Base-by-base conservation (phyloP, 2,329 filamentous ascomycete genomes). In the Aspergillus jensenii region DNA sequence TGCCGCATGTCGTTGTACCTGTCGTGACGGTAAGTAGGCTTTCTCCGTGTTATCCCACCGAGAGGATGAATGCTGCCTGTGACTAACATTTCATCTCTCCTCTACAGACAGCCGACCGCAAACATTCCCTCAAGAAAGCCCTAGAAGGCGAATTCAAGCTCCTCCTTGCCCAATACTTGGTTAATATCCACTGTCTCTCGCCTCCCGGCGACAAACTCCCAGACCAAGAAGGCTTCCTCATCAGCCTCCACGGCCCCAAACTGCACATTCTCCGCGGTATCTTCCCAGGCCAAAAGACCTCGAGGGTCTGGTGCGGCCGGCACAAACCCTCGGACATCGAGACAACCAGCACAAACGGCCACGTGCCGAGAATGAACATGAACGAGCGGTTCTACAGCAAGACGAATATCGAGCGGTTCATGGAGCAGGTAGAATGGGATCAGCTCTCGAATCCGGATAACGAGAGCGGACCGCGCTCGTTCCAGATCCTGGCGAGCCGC, bases 211-310 rank as follows among this genome's bases (percentile, higher is more conserved):
- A 71, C 59, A 65, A 67, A 21, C 19, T 71, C 9, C 69, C 69
- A 0, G 66, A 69, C 56, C 70, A 72, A 60, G 70, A 72, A 39
- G 60, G 64, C 17, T 72, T 65, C 54, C 60, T 71, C 0, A 54
- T 72, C 15, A 64, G 65, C 8, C 51, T 70, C 2, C 68, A 72
- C 59, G 69, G 70, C 15, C 66, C 67, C 3, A 62, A 61, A 21
- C 56, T 72, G 2, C 68, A 71, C 40, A 41, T 72, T 21, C 53
- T 71, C n/a, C 68, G 68, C 6, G 66, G 60, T 1, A 62, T 65
- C 15, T 71, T 71, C 50, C 70, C 67, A 0, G 66, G 68, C 6
- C 49, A 63, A 14, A 71, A 71, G 48, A 65, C 63, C 1, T 71
- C 68, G 7, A 61, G 37, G 9, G 46, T 69, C 11, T 70, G 65